phyloP scores from a whole-genome alignment of 2,329 filamentous ascomycete genomes.

The Metarhizium album region DNA sequence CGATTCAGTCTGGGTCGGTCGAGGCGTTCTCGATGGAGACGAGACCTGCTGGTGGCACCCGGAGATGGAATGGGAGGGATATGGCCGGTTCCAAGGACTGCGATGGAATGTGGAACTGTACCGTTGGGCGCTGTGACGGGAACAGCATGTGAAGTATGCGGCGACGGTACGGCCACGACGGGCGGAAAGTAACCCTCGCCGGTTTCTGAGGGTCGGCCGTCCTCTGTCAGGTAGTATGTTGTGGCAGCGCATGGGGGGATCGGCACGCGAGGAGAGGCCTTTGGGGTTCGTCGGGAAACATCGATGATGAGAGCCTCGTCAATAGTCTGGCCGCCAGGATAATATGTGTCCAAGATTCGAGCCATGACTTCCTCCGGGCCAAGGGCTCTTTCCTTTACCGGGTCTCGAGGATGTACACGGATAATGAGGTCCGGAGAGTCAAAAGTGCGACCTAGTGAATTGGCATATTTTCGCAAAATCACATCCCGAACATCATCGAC shows the following conservation, averaged over 20 bases:
- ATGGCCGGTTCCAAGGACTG: slow-evolving; percentile 71
- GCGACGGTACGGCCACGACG: slow-evolving; percentile 35
- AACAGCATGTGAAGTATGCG: slow-evolving; percentile 30
- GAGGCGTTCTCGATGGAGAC: slow-evolving; percentile 45
- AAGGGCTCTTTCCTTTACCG: slow-evolving; percentile 54
- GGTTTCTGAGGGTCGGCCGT: slow-evolving; percentile 54
- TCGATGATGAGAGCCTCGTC: slow-evolving; percentile 90
- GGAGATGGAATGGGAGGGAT: slow-evolving; percentile 74
- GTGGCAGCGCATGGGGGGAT: slow-evolving; percentile 32
- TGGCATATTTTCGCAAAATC: slow-evolving; percentile 87
- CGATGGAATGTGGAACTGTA: slow-evolving; percentile 52
- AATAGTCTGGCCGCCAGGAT: slow-evolving; percentile 74
- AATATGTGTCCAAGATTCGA: slow-evolving; percentile 69
- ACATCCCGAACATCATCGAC: slow-evolving; percentile 91
- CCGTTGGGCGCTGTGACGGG: slow-evolving; percentile 22
- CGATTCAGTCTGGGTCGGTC: slow-evolving; percentile 52
- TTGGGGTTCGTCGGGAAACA: slow-evolving; percentile 69
- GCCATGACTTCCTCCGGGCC: slow-evolving; percentile 80
- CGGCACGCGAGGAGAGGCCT: slow-evolving; percentile 59
- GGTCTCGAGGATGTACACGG: slow-evolving; percentile 63
- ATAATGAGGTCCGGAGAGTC: slow-evolving; percentile 84
- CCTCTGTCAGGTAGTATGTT: slow-evolving; percentile 47
- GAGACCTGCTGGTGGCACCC: slow-evolving; percentile 45
- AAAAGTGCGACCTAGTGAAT: slow-evolving; percentile 79
- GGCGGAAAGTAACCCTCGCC: slow-evolving; percentile 78